Conservation (phyloP, 2,329 filamentous ascomycete genomes). For the Biscogniauxia sp. region DNA sequence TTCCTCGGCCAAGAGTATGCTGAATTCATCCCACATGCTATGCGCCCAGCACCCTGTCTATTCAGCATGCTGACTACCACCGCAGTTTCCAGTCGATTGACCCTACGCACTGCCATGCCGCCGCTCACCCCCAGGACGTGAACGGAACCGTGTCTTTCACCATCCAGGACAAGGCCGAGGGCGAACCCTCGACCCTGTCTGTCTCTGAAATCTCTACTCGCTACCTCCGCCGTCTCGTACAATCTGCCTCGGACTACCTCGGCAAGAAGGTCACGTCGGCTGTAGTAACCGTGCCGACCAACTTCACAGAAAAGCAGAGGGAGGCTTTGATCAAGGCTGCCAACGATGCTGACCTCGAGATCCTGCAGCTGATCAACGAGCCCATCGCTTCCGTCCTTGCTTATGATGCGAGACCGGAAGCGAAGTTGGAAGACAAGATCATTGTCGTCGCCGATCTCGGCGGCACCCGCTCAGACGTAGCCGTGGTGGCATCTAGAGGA, state of each 20-base stretch:
- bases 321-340: constrained; percentile 75
- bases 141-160: constrained; percentile 74
- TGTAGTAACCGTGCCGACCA: constrained; percentile 89
- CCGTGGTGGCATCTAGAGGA: constrained; percentile 85
- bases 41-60: background rate
- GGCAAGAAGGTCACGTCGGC: constrained; percentile 93
- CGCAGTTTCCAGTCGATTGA: constrained; percentile 88
- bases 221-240: constrained; percentile 76
- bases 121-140: constrained; percentile 79
- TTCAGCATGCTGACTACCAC: constrained; percentile 3
- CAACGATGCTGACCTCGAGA: constrained; percentile 76
- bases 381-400: constrained; percentile 85
- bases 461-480: constrained; percentile 87
- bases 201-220: constrained; percentile 81
- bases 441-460: constrained; percentile 90
- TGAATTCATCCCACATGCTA: background rate
- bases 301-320: constrained; percentile 86
- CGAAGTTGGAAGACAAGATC: constrained; percentile 76
- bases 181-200: constrained; percentile 65
- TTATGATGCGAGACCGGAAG: constrained; percentile 82
- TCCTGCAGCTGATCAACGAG: constrained; percentile 90
- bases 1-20: constrained; percentile 89
- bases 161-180: constrained; percentile 71
- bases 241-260: constrained; percentile 85
- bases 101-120: constrained; percentile 89